Base-by-base conservation (phyloP, 331 rosid species). In the Quercus phellos region DNA sequence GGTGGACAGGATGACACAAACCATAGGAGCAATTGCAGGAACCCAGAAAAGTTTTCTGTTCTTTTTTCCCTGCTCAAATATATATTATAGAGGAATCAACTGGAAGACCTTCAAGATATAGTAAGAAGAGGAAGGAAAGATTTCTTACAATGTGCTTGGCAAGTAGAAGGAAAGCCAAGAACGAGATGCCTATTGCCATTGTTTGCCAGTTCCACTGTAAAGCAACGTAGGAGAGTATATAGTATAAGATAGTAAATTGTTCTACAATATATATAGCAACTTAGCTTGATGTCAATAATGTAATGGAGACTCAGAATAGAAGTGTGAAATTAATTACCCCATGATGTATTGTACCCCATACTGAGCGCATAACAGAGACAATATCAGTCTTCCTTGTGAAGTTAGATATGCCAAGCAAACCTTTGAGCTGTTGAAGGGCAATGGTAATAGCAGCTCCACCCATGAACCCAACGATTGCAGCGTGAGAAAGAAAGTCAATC, bases 171-270 rank as follows among this genome's bases (percentile, higher is more conserved):
- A 94, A 89, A 58, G 77, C 32, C 81, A 94, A 74, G 71, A 94
- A 90, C 64, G 88, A 74, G 16, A 83, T 88, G 84, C 91, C 99
- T n/a, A 94, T 90, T 66, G 83, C 72, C 75, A 92, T 88, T 63
- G 98, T 94, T 81, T 87, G 88, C 99, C 98, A 90, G 90, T 94
- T 94, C 99, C 99, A 94, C 98, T 94, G 92, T 90, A 85, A 80
- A 79, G 46, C 46, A 38, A 8, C 46, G 12, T 38, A 38, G 46
- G 11, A 38, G 46, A 38, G 46, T 0, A 8, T 38, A 2, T 0
- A 7, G 3, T 38, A 7, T 38, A 35, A 35, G 42, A 35, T 35
- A 35, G 42, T 35, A 35, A 35, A 35, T 35, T 35, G 0, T 6
- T 35, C 42, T 35, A 35, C 2, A 6, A 35, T 8, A 38, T 38